phyloP scores from a whole-genome alignment of 805 yeast genomes.

The Pichia gijzeniarum region DNA sequence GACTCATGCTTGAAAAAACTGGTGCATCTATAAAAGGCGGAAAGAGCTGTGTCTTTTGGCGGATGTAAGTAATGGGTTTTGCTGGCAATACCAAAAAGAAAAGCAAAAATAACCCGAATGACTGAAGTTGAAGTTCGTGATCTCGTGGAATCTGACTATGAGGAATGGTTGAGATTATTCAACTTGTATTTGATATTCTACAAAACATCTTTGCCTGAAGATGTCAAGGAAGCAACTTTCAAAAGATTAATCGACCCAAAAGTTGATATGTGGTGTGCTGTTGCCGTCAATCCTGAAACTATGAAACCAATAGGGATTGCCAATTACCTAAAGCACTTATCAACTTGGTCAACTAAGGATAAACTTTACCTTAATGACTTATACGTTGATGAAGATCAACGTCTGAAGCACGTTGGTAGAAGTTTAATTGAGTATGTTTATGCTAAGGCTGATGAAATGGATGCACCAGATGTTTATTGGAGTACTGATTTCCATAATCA shows the following conservation, averaged over 20 bases:
- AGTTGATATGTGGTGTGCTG: conserved; percentile 42
- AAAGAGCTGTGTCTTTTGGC: no score
- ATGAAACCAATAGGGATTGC: conserved; percentile 44
- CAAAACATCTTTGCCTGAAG: conserved; percentile 26
- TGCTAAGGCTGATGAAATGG: conserved; percentile 38
- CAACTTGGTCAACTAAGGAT: conserved; percentile 44
- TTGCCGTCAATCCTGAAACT: conserved; percentile 35
- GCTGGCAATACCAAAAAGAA: no score
- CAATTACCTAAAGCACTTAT: conserved; percentile 40
- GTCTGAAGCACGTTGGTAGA: conserved; percentile 46
- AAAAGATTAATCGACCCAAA: conserved; percentile 38
- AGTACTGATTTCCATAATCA: conserved; percentile 47
- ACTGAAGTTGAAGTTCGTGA: no score
- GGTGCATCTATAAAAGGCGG: no score
- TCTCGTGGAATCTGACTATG: neutral
- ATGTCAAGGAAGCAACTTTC: conserved; percentile 39
- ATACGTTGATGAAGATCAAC: conserved; percentile 35
- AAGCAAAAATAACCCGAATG: no score
- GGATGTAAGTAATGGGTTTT: no score
- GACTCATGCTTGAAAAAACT: no score
- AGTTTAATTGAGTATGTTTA: conserved; percentile 44
- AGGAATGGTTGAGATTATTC: conserved; percentile 2
- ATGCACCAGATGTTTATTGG: conserved; percentile 44
- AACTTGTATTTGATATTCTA: conserved; percentile 1
- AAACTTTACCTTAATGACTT: conserved; percentile 46